phyloP scores from a whole-genome alignment of 140 eudicot genomes.

The Ambrosia hybrid region DNA sequence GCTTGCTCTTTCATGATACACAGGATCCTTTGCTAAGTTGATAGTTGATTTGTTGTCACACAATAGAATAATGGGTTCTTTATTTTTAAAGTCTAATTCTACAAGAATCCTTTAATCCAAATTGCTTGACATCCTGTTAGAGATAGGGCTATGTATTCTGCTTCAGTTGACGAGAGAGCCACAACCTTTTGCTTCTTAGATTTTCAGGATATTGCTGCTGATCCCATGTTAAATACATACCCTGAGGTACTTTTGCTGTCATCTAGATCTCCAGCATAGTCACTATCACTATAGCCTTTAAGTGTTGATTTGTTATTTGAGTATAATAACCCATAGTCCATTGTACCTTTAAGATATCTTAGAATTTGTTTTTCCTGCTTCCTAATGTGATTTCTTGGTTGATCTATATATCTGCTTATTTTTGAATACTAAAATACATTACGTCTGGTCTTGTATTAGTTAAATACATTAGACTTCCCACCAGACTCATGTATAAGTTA shows the following conservation, averaged over 20 bases:
- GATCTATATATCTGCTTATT: neutral
- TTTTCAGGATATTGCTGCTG: neutral
- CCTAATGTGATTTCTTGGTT: neutral
- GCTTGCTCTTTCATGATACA: neutral
- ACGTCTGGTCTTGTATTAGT: neutral
- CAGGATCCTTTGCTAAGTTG: neutral
- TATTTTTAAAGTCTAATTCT: neutral
- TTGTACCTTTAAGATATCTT: neutral
- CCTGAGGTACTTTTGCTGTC: neutral
- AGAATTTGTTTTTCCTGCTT: neutral
- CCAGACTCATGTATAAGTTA: neutral
- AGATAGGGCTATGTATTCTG: neutral
- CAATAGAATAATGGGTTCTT: neutral
- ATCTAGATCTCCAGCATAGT: neutral
- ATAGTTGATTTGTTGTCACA: neutral
- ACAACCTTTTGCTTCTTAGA: neutral
- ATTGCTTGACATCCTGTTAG: neutral
- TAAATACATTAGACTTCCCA: neutral
- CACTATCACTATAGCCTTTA: neutral
- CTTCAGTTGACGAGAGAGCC: neutral
- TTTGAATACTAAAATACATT: neutral
- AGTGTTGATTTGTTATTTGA: neutral
- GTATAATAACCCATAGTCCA: neutral
- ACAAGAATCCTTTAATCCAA: neutral
- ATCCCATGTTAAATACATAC: neutral